Conservation (phyloP, 768 basidiomycete genomes). For the Roridomyces roridus region DNA sequence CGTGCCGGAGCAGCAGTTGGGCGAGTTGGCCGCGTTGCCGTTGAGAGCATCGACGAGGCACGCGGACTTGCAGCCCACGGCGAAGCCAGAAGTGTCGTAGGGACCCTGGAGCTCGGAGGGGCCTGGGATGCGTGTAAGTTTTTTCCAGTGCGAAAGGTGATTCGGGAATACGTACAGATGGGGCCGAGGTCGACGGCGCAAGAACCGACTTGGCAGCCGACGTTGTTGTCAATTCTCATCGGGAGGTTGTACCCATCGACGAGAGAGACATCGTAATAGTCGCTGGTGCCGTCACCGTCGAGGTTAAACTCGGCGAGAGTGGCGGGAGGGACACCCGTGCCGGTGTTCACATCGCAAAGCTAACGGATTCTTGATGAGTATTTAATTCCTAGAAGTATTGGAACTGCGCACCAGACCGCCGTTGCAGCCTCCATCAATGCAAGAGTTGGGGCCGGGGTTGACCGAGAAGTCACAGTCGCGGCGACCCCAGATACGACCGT, state of each 20-base stretch:
- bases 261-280: slow-evolving; percentile 45
- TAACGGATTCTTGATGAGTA: background rate
- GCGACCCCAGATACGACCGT: slow-evolving; percentile 15
- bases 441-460: no score
- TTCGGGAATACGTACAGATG: slow-evolving; percentile 31
- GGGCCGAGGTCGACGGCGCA: slow-evolving; percentile 57
- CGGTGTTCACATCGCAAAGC: slow-evolving; percentile 20
- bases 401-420: no score
- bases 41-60: slow-evolving; percentile 44
- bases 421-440: background rate
- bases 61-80: slow-evolving; percentile 50
- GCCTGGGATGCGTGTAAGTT: slow-evolving; percentile 9
- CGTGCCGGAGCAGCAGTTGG: slow-evolving; percentile 31
- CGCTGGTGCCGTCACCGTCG: slow-evolving; percentile 41
- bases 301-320: slow-evolving; percentile 51
- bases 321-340: slow-evolving; percentile 51
- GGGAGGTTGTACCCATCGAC: slow-evolving; percentile 59
- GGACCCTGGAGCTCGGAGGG: slow-evolving; percentile 21
- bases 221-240: slow-evolving; percentile 33
- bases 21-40: slow-evolving; percentile 33
- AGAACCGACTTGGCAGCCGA: slow-evolving; percentile 44
- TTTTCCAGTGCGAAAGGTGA: no score
- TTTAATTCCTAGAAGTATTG: no score
- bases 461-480: background rate
- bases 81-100: slow-evolving; percentile 37